A percentile compares a stretch with the other conserved stretches of the same genome.
phyloP scores from a whole-genome alignment of 2,329 filamentous ascomycete genomes.

The Periconia sp. region DNA sequence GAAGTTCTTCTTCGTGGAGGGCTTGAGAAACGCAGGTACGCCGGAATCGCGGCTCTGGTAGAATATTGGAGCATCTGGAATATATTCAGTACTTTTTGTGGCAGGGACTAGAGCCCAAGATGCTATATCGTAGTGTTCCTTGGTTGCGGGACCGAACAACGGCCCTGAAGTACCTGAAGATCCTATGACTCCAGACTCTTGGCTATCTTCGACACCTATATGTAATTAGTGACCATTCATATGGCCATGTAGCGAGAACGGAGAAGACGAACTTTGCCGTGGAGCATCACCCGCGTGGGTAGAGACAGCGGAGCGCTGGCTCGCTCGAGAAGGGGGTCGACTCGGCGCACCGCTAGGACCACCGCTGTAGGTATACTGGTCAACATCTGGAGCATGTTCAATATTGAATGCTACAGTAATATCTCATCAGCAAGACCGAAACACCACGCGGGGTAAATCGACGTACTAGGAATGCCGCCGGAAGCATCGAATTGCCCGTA shows the following conservation, averaged over 20 bases:
- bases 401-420: slow-evolving; percentile 40
- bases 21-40: slow-evolving; percentile 65
- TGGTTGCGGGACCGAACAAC: slow-evolving; percentile 62
- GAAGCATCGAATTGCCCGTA: slow-evolving; percentile 32
- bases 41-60: slow-evolving; percentile 52
- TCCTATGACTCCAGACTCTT: slow-evolving; percentile 62
- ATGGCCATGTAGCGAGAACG: too few species aligned
- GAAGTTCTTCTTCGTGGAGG: slow-evolving; percentile 58
- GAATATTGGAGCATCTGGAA: slow-evolving; percentile 59
- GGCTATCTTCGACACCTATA: slow-evolving; percentile 44
- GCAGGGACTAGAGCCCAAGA: slow-evolving; percentile 63
- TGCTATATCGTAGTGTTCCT: slow-evolving; percentile 59
- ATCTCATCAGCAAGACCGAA: slow-evolving; percentile 21
- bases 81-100: slow-evolving; percentile 57
- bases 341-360: slow-evolving; percentile 42
- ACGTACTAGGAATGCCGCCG: slow-evolving; percentile 36
- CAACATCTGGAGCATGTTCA: slow-evolving; percentile 37
- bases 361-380: slow-evolving; percentile 39
- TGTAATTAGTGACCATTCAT: too few species aligned
- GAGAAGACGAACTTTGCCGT: slow-evolving; percentile 37
- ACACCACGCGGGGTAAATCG: slow-evolving; percentile 3
- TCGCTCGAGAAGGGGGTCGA: slow-evolving; percentile 43
- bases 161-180: slow-evolving; percentile 33
- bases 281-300: slow-evolving; percentile 38
- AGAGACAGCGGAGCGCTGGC: slow-evolving; percentile 37